Conservation (phyloP, 257 asterid species). For the Cinchona pubescens region DNA sequence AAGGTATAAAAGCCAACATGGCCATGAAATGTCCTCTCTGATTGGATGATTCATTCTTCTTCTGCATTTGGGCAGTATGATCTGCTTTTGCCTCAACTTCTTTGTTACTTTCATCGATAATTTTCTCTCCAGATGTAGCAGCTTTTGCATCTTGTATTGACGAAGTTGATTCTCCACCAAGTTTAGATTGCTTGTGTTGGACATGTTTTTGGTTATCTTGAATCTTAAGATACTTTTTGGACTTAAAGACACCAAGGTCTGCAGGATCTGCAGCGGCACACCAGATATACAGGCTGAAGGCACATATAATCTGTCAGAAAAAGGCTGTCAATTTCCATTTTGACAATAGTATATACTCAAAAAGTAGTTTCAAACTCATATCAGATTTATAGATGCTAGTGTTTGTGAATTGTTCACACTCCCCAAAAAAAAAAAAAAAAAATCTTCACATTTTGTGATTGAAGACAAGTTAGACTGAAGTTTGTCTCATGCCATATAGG, state of each 20-base stretch:
- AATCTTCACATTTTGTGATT: not conserved
- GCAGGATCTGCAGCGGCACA: constrained; percentile 98
- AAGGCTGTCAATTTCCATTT: constrained; percentile 4
- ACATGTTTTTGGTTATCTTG: constrained; percentile 41
- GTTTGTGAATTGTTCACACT: not conserved
- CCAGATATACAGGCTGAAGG: constrained; percentile 86
- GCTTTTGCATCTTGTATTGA: constrained; percentile 53
- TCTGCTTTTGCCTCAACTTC: constrained; percentile 41
- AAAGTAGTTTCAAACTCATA: not conserved
- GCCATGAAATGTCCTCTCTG: constrained; percentile 32
- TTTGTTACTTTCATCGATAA: constrained; percentile 30
- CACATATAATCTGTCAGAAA: constrained; percentile 57
- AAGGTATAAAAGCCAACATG: constrained; percentile 58
- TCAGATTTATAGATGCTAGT: not conserved
- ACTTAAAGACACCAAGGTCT: constrained; percentile 79
- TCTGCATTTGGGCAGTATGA: constrained; percentile 34
- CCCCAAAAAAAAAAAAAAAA: no score
- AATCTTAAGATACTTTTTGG: constrained; percentile 70
- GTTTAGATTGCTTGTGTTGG: constrained; percentile 42
- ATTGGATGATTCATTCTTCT: constrained; percentile 25
- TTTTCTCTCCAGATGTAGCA: constrained; percentile 39
- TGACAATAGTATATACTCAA: not conserved
- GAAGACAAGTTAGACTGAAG: not conserved
- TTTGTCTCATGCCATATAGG: not conserved
- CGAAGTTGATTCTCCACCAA: constrained; percentile 58